Evolutionary conservation across 169 alveolate species (phyloP), one percentile per base, ranked within the genome.

Genomic region (Besnoitia besnoiti): DNA sequence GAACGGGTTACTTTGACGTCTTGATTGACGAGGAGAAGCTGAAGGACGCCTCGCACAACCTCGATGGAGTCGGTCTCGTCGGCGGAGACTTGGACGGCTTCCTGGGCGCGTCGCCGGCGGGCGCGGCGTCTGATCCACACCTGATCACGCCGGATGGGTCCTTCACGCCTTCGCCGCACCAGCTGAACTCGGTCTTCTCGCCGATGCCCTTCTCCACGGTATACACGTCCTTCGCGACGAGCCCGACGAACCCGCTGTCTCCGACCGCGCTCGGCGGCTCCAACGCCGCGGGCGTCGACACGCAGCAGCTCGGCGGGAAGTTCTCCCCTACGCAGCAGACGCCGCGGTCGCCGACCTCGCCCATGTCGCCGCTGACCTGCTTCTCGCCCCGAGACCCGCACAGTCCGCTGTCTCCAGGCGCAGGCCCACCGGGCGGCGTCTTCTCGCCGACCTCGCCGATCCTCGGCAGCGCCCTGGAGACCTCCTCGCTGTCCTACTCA

Each of bases 1-100:
- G 99, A 16, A 98, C 99, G 49, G 99, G 99, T 16, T 97, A 97
- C 67, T 97, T 97, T 85, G 99, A 98, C 94, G 94, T 98, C 55
- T 90, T 98, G 93, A 97, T 98, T 35, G 99, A 98, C 94, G 98
- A 97, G 51, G 98, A 97, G 67, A 96, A 96, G 90, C 95, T 98
- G 47, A 95, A 96, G 59, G 98, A 97, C 91, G 98, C 99, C 44
- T 96, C 96, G 89, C 97, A 96, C 39, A 96, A 95, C 55, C 94
- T 95, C 49, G 98, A 98, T 67, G 94, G 95, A 14, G 93, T 93
- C 46, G 97, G 95, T 76, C 98, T 95, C 50, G 93, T 95, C 62
- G 96, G 97, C 35, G 92, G 94, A 85, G 95, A 96, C 46, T 80
- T 95, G n/a, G 92, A 97, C 35, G 93, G 95, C 8, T 90, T 92